Conservation (phyloP, 371 early-diverging fungal species). For the Blakeslea trispora region DNA sequence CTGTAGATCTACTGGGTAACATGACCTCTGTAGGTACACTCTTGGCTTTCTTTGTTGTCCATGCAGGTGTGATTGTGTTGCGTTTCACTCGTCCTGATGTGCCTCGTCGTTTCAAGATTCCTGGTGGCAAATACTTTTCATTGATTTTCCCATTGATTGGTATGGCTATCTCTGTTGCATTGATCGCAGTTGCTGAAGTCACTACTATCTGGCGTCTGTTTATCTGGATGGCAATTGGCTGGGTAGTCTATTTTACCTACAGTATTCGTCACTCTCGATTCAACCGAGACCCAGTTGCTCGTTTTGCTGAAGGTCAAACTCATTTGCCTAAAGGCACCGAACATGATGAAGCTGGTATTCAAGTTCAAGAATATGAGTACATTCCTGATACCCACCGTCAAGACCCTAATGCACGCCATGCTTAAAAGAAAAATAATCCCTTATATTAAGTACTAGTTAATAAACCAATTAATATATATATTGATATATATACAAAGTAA, state of each 20-base stretch:
- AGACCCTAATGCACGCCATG: conserved; percentile 10
- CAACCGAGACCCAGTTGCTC: conserved; percentile 39
- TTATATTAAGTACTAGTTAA: too few species aligned
- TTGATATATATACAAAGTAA: too few species aligned
- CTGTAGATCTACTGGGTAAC: conserved; percentile 82
- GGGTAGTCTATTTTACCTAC: conserved; percentile 69
- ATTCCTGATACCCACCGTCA: conserved; percentile 15
- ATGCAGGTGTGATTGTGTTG: conserved; percentile 74
- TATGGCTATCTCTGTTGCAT: conserved; percentile 56
- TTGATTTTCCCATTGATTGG: conserved; percentile 64
- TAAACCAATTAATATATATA: too few species aligned
- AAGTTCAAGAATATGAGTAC: conserved; percentile 25
- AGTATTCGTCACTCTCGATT: conserved; percentile 66
- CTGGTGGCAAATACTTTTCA: conserved; percentile 58
- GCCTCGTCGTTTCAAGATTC: conserved; percentile 78
- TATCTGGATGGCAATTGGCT: conserved; percentile 73
- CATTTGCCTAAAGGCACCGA: conserved; percentile 4
- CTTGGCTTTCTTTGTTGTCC: conserved; percentile 84
- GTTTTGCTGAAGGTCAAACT: conserved; percentile 28
- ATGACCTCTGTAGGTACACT: conserved; percentile 88
- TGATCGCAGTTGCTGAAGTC: conserved; percentile 65
- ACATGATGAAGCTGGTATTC: conserved; percentile 20
- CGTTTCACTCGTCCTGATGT: conserved; percentile 74
- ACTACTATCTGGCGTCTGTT: conserved; percentile 62
- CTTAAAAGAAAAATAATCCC: too few species aligned